phyloP scores from a whole-genome alignment of 805 yeast species.

The Nematodospora valgi region DNA sequence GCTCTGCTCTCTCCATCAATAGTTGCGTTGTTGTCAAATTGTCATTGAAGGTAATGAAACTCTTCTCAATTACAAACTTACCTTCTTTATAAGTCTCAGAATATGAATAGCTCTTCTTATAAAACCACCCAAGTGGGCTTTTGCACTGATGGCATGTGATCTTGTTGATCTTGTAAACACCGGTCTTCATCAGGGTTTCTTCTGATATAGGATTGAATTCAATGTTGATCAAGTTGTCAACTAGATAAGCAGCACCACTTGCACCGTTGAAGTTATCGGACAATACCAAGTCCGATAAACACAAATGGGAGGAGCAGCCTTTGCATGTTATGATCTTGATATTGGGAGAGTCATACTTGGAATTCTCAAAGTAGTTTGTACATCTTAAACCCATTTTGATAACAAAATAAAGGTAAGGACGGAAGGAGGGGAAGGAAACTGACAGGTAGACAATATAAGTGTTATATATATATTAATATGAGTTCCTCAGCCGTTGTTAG shows the following conservation, averaged over 20 bases:
- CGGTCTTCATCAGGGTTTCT: constrained; percentile 39
- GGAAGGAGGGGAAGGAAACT: not conserved
- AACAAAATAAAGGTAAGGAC: not conserved
- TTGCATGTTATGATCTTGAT: constrained; percentile 39
- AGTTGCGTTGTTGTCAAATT: constrained; percentile 32
- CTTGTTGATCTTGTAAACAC: constrained; percentile 33
- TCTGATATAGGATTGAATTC: constrained; percentile 22
- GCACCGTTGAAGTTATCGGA: constrained; percentile 39
- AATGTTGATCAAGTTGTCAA: constrained; percentile 36
- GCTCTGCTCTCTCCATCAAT: constrained; percentile 27
- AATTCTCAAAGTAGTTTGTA: constrained; percentile 37
- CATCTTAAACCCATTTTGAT: constrained; percentile 35
- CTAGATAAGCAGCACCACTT: constrained; percentile 40
- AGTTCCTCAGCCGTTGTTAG: too few relatives aligned
- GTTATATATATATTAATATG: not conserved
- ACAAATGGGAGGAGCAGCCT: constrained; percentile 39
- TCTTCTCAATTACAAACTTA: constrained; percentile 40
- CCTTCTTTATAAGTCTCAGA: constrained; percentile 42
- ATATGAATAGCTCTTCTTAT: constrained; percentile 33
- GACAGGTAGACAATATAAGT: not conserved
- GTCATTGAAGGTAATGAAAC: constrained; percentile 30
- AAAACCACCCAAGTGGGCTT: constrained; percentile 37
- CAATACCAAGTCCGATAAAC: constrained; percentile 32
- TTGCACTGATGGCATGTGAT: constrained; percentile 39
- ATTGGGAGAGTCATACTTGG: constrained; percentile 32